Evolutionary conservation across 1,284 basidiomycete genomes (phyloP).

Genomic region (Hypsizygus ulmarius): DNA sequence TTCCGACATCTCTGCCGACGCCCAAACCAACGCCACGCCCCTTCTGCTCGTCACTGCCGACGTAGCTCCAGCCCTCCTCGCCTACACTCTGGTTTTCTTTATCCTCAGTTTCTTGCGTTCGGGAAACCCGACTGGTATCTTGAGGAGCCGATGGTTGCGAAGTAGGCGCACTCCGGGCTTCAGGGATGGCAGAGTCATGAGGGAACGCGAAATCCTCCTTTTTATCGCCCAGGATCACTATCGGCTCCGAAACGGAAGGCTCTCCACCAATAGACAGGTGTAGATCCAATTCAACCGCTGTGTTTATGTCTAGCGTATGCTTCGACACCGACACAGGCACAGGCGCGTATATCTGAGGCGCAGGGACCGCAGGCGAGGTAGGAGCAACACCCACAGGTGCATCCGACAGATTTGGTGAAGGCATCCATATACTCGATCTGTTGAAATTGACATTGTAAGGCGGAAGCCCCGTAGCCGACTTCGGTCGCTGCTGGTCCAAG

Average conservation of each 20-base stretch:
- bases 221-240: slow-evolving; percentile 1
- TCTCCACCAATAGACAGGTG: slow-evolving; percentile 9
- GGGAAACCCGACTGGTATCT: slow-evolving; percentile 8
- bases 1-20: slow-evolving; percentile 42
- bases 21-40: slow-evolving; percentile 43
- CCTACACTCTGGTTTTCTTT: slow-evolving; percentile 54
- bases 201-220: background rate
- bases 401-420: slow-evolving; percentile 13
- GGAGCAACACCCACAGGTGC: slow-evolving; percentile 11
- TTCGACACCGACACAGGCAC: slow-evolving; percentile 19
- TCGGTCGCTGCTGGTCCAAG: slow-evolving; percentile 12
- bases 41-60: slow-evolving; percentile 29
- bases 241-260: slow-evolving; percentile 3
- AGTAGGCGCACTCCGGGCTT: background rate
- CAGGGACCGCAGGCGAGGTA: slow-evolving; percentile 9
- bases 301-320: slow-evolving; percentile 16
- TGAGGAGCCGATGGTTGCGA: slow-evolving; percentile 1
- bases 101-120: slow-evolving; percentile 19
- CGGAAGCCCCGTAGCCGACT: background rate
- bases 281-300: slow-evolving; percentile 15
- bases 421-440: slow-evolving; percentile 16
- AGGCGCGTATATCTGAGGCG: slow-evolving; percentile 24
- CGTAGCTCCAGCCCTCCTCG: slow-evolving; percentile 38
- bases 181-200: slow-evolving; percentile 1
- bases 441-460: background rate